Conservation (phyloP, 305 asterid species). For the Coffea humblotiana region DNA sequence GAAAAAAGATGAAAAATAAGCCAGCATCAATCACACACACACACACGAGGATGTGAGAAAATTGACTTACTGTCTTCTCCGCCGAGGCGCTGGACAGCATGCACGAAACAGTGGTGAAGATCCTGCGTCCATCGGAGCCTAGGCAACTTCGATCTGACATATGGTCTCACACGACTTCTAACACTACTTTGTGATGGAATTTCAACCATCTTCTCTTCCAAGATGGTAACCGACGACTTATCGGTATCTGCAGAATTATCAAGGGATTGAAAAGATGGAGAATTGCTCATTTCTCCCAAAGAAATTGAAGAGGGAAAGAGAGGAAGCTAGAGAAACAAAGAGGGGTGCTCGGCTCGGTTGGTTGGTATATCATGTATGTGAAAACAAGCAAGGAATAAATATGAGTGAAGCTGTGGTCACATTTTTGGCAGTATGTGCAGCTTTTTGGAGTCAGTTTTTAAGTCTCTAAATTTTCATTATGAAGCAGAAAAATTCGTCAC, state of each 20-base stretch:
- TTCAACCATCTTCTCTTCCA: neutral
- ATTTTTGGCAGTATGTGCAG: slow-evolving; percentile 52
- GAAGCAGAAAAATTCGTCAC: slow-evolving; percentile 29
- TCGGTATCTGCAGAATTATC: neutral
- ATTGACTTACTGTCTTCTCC: slow-evolving; percentile 58
- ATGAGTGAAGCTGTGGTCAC: slow-evolving; percentile 38
- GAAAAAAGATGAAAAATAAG: neutral
- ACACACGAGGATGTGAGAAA: neutral
- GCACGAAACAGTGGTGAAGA: slow-evolving; percentile 62
- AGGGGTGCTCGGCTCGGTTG: neutral
- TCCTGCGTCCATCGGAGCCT: slow-evolving; percentile 66
- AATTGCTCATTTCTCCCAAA: neutral
- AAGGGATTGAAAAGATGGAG: slow-evolving; percentile 2
- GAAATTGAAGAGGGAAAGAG: neutral
- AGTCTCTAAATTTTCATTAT: slow-evolving; percentile 34
- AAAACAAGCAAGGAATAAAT: slow-evolving; percentile 50
- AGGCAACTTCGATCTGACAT: slow-evolving; percentile 57
- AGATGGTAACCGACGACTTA: neutral
- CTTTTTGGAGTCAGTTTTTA: slow-evolving; percentile 34
- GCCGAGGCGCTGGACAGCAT: slow-evolving; percentile 66
- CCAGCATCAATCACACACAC: neutral
- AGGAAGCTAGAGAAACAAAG: neutral
- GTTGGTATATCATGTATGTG: slow-evolving; percentile 23
- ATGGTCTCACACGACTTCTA: slow-evolving; percentile 43
- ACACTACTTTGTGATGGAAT: neutral